Evolutionary conservation across 2,329 filamentous ascomycete species (phyloP).

Genomic region (Biscogniauxia marginata): DNA sequence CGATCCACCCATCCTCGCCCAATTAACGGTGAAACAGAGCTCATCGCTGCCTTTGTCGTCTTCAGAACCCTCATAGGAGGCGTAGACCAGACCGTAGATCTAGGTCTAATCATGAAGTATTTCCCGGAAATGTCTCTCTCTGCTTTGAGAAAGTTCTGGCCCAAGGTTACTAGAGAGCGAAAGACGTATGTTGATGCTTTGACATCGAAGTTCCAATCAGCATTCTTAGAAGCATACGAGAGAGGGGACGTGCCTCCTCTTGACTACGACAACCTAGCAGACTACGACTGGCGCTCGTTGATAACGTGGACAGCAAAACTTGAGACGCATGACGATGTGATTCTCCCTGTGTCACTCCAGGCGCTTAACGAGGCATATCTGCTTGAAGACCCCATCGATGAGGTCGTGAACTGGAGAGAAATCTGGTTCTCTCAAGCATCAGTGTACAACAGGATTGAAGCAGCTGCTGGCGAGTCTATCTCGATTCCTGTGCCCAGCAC

Average conservation of each 20-base stretch:
- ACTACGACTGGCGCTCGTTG: constrained; percentile 67
- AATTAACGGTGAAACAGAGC: constrained; percentile 43
- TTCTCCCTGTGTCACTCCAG: constrained; percentile 47
- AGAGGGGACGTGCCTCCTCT: constrained; percentile 58
- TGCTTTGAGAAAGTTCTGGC: constrained; percentile 56
- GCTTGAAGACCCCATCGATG: constrained; percentile 38
- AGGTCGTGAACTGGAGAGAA: constrained; percentile 50
- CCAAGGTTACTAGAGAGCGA: constrained; percentile 48
- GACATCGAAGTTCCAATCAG: constrained; percentile 62
- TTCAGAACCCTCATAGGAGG: constrained; percentile 60
- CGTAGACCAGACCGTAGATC: constrained; percentile 58
- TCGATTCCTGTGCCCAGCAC: constrained; percentile 32
- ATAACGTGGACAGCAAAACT: constrained; percentile 65
- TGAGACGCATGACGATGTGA: constrained; percentile 42
- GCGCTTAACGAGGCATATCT: constrained; percentile 44
- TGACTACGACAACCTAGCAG: constrained; percentile 60
- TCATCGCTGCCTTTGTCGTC: constrained; percentile 58
- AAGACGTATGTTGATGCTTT: constrained; percentile 54
- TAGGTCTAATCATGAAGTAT: constrained; percentile 55
- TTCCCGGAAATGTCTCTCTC: constrained; percentile 54
- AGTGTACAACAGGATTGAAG: constrained; percentile 57
- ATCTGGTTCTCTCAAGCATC: constrained; percentile 56
- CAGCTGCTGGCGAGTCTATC: constrained; percentile 48
- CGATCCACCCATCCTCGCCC: constrained; percentile 34
- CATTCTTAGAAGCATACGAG: constrained; percentile 66